Percentiles rank a stretch among this genome's conserved stretches.
Conservation (phyloP, 495 filamentous ascomycete species). For the Clavariopsis aquatica region DNA sequence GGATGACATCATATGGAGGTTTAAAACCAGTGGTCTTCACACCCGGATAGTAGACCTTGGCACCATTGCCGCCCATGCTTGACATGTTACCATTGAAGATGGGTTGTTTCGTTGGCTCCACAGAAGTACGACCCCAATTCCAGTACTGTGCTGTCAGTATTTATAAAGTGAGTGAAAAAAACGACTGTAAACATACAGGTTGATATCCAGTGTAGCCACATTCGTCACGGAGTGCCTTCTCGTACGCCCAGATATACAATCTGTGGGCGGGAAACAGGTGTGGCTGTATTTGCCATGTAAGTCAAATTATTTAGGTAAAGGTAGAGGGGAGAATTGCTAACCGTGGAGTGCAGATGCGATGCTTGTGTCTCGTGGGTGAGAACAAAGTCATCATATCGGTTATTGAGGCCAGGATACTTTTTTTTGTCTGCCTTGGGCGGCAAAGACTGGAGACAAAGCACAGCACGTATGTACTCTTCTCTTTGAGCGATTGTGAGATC, state of each 20-base stretch:
- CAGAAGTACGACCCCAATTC: conserved; percentile 61
- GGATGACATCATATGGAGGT: conserved; percentile 41
- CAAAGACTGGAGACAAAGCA: conserved; percentile 33
- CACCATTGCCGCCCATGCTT: conserved; percentile 65
- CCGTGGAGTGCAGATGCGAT: conserved; percentile 25
- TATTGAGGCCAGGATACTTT: conserved; percentile 19
- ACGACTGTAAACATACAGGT: conserved; percentile 13
- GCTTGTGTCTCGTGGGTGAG: conserved; percentile 30
- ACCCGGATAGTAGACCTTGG: conserved; percentile 46
- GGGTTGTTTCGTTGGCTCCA: conserved; percentile 51
- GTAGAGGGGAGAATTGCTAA: neutral
- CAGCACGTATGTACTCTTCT: conserved; percentile 34
- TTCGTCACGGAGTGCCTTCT: conserved; percentile 42
- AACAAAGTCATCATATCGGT: conserved; percentile 35
- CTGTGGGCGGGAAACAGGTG: conserved; percentile 32
- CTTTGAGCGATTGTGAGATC: conserved; percentile 29
- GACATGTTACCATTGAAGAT: conserved; percentile 66
- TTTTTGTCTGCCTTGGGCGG: conserved; percentile 23
- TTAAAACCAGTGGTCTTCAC: conserved; percentile 14
- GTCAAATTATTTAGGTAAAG: neutral
- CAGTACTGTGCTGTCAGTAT: conserved; percentile 52
- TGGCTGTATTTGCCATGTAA: conserved; percentile 7
- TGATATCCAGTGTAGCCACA: conserved; percentile 40
- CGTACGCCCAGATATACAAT: conserved; percentile 33
- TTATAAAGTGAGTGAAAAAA: neutral